A percentile compares a stretch with the other conserved stretches of the same genome.
Conservation (phyloP, 352 stramenopile species). For the Phytopythium vexans region DNA sequence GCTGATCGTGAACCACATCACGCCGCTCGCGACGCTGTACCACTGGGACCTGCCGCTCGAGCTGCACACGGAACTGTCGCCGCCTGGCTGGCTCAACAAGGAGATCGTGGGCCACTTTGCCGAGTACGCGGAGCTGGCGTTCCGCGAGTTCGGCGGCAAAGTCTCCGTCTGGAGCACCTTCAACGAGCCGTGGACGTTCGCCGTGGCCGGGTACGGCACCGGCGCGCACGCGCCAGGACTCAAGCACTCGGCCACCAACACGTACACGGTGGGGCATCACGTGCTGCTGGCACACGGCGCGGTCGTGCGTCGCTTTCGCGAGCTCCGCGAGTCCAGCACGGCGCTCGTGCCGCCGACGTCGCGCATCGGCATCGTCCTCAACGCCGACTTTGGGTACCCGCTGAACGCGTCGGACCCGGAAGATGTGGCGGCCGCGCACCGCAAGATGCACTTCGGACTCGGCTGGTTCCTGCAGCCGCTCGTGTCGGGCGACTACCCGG, state of each 20-base stretch:
- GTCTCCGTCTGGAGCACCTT: constrained; percentile 94
- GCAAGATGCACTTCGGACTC: constrained; percentile 88
- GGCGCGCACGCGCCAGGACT: constrained; percentile 44
- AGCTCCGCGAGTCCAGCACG: constrained; percentile 36
- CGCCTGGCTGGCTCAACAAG: constrained; percentile 67
- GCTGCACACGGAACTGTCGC: constrained; percentile 74
- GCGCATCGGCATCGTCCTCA: constrained; percentile 89
- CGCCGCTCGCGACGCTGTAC: constrained; percentile 92
- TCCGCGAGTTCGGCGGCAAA: constrained; percentile 86
- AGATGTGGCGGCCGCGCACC: constrained; percentile 61
- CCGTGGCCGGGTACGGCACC: constrained; percentile 82
- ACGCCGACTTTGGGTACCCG: constrained; percentile 75
- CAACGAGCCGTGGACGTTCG: constrained; percentile 92
- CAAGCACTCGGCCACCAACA: constrained; percentile 38
- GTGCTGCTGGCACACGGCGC: constrained; percentile 89
- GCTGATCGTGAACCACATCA: constrained; percentile 71
- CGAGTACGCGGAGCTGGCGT: constrained; percentile 89
- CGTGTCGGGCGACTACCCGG: constrained; percentile 88
- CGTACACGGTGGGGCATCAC: constrained; percentile 78
- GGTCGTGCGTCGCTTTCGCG: constrained; percentile 80
- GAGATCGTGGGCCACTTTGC: constrained; percentile 70
- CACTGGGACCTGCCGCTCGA: constrained; percentile 94
- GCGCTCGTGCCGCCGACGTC: constrained; percentile 11
- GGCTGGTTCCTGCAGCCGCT: constrained; percentile 92
- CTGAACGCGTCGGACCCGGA: constrained; percentile 50